A percentile compares a stretch with the other conserved stretches of the same genome.
Evolutionary conservation across 108 stramenopile genomes (phyloP).

Genomic region (Cyclotella kingstonii): DNA sequence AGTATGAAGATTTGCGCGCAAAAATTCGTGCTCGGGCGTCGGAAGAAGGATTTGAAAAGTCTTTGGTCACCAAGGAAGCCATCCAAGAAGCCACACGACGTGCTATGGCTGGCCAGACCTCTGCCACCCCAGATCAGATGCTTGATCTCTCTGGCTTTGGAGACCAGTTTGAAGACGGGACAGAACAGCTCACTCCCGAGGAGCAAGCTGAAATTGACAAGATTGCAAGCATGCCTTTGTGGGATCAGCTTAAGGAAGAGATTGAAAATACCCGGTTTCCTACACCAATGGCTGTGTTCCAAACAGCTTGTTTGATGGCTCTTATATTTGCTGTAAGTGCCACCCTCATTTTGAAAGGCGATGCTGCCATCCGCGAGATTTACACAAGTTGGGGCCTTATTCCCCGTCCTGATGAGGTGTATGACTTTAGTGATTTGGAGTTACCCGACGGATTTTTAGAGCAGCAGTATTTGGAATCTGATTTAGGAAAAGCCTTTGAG

Average conservation of each 20-base stretch:
- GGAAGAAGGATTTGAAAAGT: slow-evolving; percentile 66
- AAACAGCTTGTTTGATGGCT: slow-evolving; percentile 58
- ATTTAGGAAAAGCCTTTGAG: slow-evolving; percentile 9
- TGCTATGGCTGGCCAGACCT: slow-evolving; percentile 43
- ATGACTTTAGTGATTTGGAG: slow-evolving; percentile 48
- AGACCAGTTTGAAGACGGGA: slow-evolving; percentile 58
- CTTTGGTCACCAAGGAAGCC: slow-evolving; percentile 54
- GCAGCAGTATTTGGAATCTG: slow-evolving; percentile 27
- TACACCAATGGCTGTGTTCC: slow-evolving; percentile 42
- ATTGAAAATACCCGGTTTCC: slow-evolving; percentile 58
- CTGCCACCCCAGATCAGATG: slow-evolving; percentile 37
- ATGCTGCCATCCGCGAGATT: slow-evolving; percentile 51
- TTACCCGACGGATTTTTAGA: slow-evolving; percentile 47
- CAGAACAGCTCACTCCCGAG: slow-evolving; percentile 74
- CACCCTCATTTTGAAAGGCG: slow-evolving; percentile 58
- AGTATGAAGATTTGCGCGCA: slow-evolving; percentile 58
- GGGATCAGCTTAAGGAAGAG: slow-evolving; percentile 59
- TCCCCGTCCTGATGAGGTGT: slow-evolving; percentile 59
- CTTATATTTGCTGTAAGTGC: slow-evolving; percentile 57
- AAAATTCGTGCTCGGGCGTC: slow-evolving; percentile 65
- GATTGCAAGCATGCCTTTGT: slow-evolving; percentile 48
- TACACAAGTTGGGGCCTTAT: slow-evolving; percentile 61
- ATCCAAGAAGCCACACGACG: slow-evolving; percentile 57
- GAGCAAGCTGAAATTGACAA: slow-evolving; percentile 76
- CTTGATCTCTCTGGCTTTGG: slow-evolving; percentile 70